phyloP scores from a whole-genome alignment of 2,329 filamentous ascomycete genomes.

The Ophiostoma sp. region DNA sequence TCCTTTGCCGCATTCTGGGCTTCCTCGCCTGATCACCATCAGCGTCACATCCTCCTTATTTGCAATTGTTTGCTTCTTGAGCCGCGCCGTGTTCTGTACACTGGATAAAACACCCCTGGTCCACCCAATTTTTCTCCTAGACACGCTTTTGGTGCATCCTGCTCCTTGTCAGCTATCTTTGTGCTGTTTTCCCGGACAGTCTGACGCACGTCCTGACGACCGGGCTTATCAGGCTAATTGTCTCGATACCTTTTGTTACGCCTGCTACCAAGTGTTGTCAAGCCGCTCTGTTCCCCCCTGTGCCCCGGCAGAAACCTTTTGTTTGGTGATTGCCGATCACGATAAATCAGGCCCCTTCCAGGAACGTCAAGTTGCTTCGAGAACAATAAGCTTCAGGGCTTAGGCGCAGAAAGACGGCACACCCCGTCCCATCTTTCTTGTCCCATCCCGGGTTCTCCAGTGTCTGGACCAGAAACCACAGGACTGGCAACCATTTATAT shows the following conservation, averaged over 20 bases:
- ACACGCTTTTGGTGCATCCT: background rate
- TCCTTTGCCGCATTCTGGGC: background rate
- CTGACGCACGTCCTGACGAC: slow-evolving; percentile 8
- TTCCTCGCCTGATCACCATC: background rate
- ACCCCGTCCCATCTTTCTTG: background rate
- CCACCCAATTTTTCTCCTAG: background rate
- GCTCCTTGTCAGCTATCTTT: background rate
- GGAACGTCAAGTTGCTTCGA: slow-evolving; percentile 7
- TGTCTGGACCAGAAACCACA: background rate
- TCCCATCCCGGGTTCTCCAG: background rate
- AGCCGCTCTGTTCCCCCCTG: background rate
- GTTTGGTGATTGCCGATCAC: slow-evolving; percentile 21
- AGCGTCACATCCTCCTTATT: background rate
- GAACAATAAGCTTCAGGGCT: background rate
- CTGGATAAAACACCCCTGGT: background rate
- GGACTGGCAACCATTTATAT: background rate
- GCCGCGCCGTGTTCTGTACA: background rate
- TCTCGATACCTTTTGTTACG: background rate
- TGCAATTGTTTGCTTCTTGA: background rate
- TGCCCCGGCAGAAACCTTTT: background rate
- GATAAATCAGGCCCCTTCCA: background rate
- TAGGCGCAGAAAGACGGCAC: background rate
- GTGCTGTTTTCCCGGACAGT: background rate
- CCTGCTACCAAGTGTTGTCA: background rate
- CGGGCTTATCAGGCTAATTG: slow-evolving; percentile 19